Base-by-base conservation (phyloP, 306 rosid species). In the Abrus pulchellus region DNA sequence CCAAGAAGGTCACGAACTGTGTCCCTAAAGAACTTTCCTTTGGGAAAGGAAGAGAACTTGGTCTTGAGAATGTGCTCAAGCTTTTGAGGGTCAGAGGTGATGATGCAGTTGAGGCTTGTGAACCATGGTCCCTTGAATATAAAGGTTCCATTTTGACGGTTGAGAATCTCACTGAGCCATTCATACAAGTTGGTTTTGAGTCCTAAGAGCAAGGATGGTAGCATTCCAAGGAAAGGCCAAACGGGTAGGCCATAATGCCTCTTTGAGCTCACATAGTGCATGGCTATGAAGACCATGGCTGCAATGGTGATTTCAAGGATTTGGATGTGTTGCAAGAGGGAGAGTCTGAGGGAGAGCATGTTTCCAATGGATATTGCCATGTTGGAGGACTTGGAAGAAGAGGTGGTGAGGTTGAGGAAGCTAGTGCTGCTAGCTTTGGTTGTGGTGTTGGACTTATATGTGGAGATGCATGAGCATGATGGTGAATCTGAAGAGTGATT, bases 161-260 rank as follows among this genome's bases (percentile, higher is more conserved):
- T 52, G 2, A 91, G 86, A 1, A 89, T 68, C 0, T 87, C 83
- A 0, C 94, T 55, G 3, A 95, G 34, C 98, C 99, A 95, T 36
- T 93, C 98, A 52, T 92, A 95, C 13, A 83, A 0, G 73, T 93
- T 88, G 14, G 75, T 48, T 29, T 75, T 86, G 3, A 86, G 74
- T 27, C 85, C 93, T 0, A 62, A 1, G 29, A 85, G 32, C 80
- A 95, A 36, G 33, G 99, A 90, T 13, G 99, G 99, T 30, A 93
- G 73, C 99, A 93, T 93, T 1, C 98, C 98, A 45, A 95, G 74
- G 11, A 93, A 41, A 0, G 98, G 99, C 98, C 97, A 95, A 33
- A 82, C 73, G 2, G 92, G 89, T 9, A 93, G 49, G 63, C 93
- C 99, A 38, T 89, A 87, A 6, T 34, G 87, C 32, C 71, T 87